phyloP scores from a whole-genome alignment of 345 rosid genomes.

The Pseudoturritis turrita region DNA sequence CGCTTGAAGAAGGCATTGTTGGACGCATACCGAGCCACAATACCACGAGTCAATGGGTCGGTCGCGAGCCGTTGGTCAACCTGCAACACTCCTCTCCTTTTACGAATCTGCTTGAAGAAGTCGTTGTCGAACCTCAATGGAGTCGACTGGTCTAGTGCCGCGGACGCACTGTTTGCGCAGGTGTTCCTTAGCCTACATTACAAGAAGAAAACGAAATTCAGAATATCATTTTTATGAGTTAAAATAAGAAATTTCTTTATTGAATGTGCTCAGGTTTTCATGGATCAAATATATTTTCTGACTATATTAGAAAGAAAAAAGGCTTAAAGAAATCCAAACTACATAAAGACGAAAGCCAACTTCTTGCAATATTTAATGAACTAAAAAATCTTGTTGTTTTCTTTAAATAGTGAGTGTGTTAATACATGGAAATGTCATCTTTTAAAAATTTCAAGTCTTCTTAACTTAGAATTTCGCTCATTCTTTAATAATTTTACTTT shows the following conservation, averaged over 20 bases:
- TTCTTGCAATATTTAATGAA: not conserved
- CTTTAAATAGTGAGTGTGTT: not conserved
- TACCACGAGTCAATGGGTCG: constrained; percentile 20
- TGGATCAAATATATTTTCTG: not conserved
- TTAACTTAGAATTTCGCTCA: not conserved
- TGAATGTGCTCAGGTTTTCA: not conserved
- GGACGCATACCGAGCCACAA: constrained; percentile 25
- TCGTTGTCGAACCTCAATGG: constrained; percentile 30
- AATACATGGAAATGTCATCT: not conserved
- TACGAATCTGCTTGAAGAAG: constrained; percentile 29
- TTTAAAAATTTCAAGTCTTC: not conserved
- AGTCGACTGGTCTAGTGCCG: constrained; percentile 30
- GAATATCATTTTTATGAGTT: not conserved
- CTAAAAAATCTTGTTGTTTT: not conserved
- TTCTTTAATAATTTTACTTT: not conserved
- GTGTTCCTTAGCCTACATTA: constrained; percentile 27
- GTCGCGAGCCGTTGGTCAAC: constrained; percentile 27
- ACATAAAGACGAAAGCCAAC: not conserved
- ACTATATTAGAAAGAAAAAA: not conserved
- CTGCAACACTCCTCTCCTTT: constrained; percentile 30
- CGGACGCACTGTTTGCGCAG: constrained; percentile 16
- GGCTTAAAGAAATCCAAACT: not conserved
- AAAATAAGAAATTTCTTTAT: not conserved
- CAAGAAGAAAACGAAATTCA: not conserved
- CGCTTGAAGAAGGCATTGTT: constrained; percentile 30